Percentiles rank a stretch among this genome's conserved stretches.
Evolutionary conservation across 257 asterid species (phyloP).

Genomic region (Solanum microdontum): DNA sequence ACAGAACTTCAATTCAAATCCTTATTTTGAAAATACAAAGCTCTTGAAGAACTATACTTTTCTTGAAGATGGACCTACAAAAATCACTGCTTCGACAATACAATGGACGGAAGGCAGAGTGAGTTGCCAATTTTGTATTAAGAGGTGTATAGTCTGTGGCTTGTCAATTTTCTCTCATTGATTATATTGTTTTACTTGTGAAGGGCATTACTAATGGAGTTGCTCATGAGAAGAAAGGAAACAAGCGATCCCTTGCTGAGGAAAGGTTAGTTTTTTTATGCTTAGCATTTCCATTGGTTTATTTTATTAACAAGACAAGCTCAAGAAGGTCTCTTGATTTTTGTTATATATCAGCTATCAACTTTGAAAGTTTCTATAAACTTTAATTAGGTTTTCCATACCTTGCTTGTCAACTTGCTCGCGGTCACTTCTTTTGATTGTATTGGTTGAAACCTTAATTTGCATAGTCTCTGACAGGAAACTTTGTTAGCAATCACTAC

Average conservation of each 20-base stretch:
- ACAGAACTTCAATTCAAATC: slow-evolving; percentile 75
- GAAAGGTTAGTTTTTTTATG: slow-evolving; percentile 50
- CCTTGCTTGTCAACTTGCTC: neutral
- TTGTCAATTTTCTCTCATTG: slow-evolving; percentile 3
- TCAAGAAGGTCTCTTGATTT: neutral
- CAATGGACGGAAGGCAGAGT: slow-evolving; percentile 95
- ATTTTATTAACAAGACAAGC: neutral
- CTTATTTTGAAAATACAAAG: slow-evolving; percentile 67
- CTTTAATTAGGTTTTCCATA: neutral
- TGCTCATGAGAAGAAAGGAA: slow-evolving; percentile 72
- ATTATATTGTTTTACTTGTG: slow-evolving; percentile 20
- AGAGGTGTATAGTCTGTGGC: neutral
- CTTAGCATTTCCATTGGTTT: neutral
- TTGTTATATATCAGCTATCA: neutral
- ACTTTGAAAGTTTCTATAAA: neutral
- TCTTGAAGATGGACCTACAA: slow-evolving; percentile 77
- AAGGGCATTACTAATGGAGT: slow-evolving; percentile 70
- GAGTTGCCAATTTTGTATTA: slow-evolving; percentile 11
- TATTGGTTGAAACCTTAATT: neutral
- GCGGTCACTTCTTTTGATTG: neutral
- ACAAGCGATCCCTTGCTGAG: slow-evolving; percentile 60
- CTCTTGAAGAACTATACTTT: slow-evolving; percentile 78
- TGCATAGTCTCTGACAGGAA: neutral
- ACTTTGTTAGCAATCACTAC: neutral
- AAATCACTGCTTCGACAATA: slow-evolving; percentile 67